phyloP scores from a whole-genome alignment of 352 stramenopile species.

The Phytophthora pluvialis region DNA sequence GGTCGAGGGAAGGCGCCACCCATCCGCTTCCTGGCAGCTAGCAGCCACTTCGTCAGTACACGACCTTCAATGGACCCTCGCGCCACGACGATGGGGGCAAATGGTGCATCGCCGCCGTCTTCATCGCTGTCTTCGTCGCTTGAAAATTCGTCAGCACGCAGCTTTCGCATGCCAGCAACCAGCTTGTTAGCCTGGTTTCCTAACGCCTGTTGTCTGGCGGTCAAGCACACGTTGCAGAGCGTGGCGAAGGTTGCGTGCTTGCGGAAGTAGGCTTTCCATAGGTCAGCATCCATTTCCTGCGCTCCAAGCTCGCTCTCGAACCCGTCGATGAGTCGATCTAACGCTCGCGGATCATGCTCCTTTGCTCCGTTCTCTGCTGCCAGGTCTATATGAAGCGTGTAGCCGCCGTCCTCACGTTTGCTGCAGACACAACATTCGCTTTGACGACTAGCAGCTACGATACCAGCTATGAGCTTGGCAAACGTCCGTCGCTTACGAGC shows the following conservation, averaged over 20 bases:
- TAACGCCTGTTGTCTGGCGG: constrained; percentile 30
- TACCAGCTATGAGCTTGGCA: constrained; percentile 86
- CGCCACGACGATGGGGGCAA: constrained; percentile 93
- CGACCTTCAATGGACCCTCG: constrained; percentile 90
- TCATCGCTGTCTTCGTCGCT: constrained; percentile 89
- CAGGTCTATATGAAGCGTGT: constrained; percentile 86
- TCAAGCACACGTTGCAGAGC: constrained; percentile 93
- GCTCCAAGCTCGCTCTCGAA: constrained; percentile 87
- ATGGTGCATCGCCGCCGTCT: constrained; percentile 70
- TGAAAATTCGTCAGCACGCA: constrained; percentile 93
- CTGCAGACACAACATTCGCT: constrained; percentile 85
- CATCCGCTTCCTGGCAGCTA: constrained; percentile 90
- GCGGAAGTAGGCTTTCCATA: constrained; percentile 98
- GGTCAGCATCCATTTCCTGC: constrained; percentile 87
- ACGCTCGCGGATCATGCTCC: constrained; percentile 70
- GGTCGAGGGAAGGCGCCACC: constrained; percentile 91
- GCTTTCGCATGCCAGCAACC: constrained; percentile 56
- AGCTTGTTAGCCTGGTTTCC: constrained; percentile 26
- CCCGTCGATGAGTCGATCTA: constrained; percentile 81
- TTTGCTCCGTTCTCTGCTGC: constrained; percentile 64
- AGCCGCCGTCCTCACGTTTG: constrained; percentile 62
- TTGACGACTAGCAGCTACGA: constrained; percentile 84
- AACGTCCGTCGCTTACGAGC: constrained; percentile 94
- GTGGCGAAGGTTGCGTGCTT: constrained; percentile 94
- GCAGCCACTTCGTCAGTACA: constrained; percentile 95